phyloP scores from a whole-genome alignment of 2,329 filamentous ascomycete species.

The Scedosporium apiospermum region DNA sequence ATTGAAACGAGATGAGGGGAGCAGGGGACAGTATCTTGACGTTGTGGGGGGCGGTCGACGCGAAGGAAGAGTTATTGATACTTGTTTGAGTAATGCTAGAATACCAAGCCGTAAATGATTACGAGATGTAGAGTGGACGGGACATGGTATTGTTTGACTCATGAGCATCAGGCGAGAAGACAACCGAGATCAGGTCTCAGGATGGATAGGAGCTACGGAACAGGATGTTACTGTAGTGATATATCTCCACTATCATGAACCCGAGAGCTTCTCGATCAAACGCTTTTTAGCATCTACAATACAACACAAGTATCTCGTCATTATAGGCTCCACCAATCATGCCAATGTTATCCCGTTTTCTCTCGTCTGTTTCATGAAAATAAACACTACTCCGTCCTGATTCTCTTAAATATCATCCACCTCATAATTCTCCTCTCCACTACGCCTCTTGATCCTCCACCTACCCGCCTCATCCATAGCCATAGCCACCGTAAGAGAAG shows the following conservation, averaged over 20 bases:
- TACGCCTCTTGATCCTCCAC: slow-evolving; percentile 25
- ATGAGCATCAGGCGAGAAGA: not conserved
- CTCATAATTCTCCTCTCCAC: not conserved
- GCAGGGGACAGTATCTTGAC: not conserved
- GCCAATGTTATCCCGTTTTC: too few relatives aligned
- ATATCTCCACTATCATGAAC: not conserved
- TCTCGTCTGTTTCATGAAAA: too few relatives aligned
- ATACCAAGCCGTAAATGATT: not conserved
- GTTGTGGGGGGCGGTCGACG: not conserved
- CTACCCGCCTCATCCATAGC: slow-evolving; percentile 26
- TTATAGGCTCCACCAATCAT: too few relatives aligned
- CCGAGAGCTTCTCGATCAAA: too few relatives aligned
- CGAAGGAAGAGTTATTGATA: not conserved
- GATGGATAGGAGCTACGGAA: not conserved
- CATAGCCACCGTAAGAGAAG: slow-evolving; percentile 23
- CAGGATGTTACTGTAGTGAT: not conserved
- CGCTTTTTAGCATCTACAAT: too few relatives aligned
- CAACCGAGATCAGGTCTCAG: not conserved
- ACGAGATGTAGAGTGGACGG: not conserved
- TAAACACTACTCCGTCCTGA: too few relatives aligned
- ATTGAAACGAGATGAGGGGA: not conserved
- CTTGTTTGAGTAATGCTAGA: not conserved
- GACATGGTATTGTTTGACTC: not conserved
- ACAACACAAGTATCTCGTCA: too few relatives aligned
- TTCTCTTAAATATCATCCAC: not conserved